These are phyloP conservation scores for Globisporangium solare DNA, from an alignment of 352 stramenopile genomes.

Conservation along the genomic window DNA sequence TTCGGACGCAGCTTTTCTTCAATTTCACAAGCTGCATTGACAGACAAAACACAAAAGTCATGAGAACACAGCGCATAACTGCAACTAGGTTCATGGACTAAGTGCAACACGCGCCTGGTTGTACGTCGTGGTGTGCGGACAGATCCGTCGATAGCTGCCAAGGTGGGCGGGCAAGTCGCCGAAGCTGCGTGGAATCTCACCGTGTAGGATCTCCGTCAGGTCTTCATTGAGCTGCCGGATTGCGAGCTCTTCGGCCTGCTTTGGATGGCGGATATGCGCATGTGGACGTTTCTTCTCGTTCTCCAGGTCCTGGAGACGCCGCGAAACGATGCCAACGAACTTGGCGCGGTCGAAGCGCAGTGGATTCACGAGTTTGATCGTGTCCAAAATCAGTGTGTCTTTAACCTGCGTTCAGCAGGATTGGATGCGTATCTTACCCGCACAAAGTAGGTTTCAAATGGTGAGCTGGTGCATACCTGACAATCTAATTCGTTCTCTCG, in stretches of 20 bases:
- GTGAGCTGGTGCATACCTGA: slow-evolving; percentile 13
- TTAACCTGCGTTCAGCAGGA: slow-evolving; percentile 63
- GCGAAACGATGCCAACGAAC: slow-evolving; percentile 60
- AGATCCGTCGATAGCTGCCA: slow-evolving; percentile 61
- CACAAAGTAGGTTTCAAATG: too few relatives aligned
- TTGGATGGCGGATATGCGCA: slow-evolving; percentile 45
- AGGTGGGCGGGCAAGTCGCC: slow-evolving; percentile 58
- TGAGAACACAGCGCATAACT: too few relatives aligned
- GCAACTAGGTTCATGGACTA: background rate
- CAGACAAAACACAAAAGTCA: background rate
- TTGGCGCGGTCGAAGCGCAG: slow-evolving; percentile 73
- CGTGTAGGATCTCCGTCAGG: slow-evolving; percentile 59
- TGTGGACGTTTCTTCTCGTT: slow-evolving; percentile 54
- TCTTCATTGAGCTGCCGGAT: slow-evolving; percentile 59
- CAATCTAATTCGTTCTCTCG: slow-evolving; percentile 85
- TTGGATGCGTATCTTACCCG: background rate
- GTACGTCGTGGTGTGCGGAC: slow-evolving; percentile 61
- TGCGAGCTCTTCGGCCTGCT: slow-evolving; percentile 44
- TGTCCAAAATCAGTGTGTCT: slow-evolving; percentile 86
- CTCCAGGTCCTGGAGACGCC: slow-evolving; percentile 54
- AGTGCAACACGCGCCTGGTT: slow-evolving; percentile 33
- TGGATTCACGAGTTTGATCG: slow-evolving; percentile 80
- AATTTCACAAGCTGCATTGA: slow-evolving; percentile 41
- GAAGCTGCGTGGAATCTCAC: slow-evolving; percentile 44
- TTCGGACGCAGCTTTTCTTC: slow-evolving; percentile 49